phyloP scores from a whole-genome alignment of 768 basidiomycete genomes.

The Mycena kentingensis region DNA sequence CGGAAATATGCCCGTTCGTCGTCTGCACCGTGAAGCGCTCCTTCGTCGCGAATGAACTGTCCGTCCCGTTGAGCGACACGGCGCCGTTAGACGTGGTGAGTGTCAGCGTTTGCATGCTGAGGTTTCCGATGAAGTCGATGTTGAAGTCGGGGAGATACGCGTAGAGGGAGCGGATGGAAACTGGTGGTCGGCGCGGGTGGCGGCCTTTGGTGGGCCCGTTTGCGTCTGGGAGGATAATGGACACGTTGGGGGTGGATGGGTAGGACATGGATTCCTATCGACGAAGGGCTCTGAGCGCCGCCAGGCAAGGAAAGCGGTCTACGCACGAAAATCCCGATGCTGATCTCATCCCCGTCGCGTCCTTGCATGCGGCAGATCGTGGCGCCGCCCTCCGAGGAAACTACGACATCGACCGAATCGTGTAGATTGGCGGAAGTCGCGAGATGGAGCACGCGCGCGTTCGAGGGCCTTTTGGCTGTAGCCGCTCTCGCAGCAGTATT shows the following conservation, averaged over 20 bases:
- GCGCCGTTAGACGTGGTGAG: conserved; percentile 7
- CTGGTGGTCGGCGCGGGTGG: not conserved
- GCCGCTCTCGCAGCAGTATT: not conserved
- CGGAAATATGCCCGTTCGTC: conserved; percentile 11
- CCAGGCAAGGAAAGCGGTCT: not conserved
- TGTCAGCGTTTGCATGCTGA: not conserved
- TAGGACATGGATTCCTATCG: not conserved
- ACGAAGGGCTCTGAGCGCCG: not conserved
- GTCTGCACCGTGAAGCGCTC: conserved; percentile 10
- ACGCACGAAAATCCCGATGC: conserved; percentile 16
- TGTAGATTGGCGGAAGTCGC: not conserved
- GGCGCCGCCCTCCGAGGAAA: not conserved
- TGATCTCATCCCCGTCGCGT: not conserved
- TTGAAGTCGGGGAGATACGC: conserved; percentile 13
- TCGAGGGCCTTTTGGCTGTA: not conserved
- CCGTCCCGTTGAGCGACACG: not conserved
- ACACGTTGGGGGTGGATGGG: conserved; percentile 1
- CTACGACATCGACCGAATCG: not conserved
- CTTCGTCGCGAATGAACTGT: not conserved
- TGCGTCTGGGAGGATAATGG: conserved; percentile 6
- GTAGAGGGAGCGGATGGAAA: conserved; percentile 1
- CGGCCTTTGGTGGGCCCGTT: not conserved
- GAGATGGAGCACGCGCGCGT: too few species aligned
- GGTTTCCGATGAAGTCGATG: not conserved
- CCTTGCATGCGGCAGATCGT: not conserved